phyloP scores from a whole-genome alignment of 441 rosid genomes.

The Breynia disticha region DNA sequence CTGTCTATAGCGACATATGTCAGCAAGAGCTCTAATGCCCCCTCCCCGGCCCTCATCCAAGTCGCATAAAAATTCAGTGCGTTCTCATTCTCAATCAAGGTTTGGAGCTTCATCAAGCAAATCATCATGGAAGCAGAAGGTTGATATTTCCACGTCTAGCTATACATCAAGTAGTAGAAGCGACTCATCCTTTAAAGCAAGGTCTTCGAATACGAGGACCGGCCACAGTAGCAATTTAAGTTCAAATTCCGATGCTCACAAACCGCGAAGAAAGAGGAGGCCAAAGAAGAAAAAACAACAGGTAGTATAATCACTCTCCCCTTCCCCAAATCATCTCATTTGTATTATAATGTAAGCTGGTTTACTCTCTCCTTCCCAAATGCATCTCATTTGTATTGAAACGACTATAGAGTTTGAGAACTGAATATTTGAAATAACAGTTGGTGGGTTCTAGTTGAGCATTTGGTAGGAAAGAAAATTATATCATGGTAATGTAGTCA shows the following conservation, averaged over 20 bases:
- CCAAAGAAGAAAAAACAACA: slow-evolving; percentile 89
- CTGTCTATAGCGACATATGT: slow-evolving; percentile 42
- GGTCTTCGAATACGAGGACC: slow-evolving; percentile 50
- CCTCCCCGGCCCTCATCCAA: slow-evolving; percentile 73
- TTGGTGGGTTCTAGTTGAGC: no score
- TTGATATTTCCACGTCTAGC: slow-evolving; percentile 51
- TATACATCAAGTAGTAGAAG: slow-evolving; percentile 61
- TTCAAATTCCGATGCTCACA: slow-evolving; percentile 89
- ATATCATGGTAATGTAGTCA: no score
- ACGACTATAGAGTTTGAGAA: no score
- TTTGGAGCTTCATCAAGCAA: slow-evolving; percentile 60
- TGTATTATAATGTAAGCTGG: no score
- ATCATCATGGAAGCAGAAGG: slow-evolving; percentile 36
- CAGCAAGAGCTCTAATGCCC: slow-evolving; percentile 88
- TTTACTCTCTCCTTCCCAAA: no score
- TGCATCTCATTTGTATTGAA: no score
- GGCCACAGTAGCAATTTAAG: slow-evolving; percentile 88
- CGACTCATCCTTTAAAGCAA: slow-evolving; percentile 36
- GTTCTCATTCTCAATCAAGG: slow-evolving; percentile 38
- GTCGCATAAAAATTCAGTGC: slow-evolving; percentile 22
- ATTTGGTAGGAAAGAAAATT: no score
- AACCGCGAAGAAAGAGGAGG: slow-evolving; percentile 90
- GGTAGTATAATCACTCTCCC: slow-evolving; percentile 20
- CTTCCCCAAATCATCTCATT: no score
- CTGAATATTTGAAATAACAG: no score